Evolutionary conservation across 2,329 filamentous ascomycete species (phyloP).

Genomic region (Daldinia sp.): DNA sequence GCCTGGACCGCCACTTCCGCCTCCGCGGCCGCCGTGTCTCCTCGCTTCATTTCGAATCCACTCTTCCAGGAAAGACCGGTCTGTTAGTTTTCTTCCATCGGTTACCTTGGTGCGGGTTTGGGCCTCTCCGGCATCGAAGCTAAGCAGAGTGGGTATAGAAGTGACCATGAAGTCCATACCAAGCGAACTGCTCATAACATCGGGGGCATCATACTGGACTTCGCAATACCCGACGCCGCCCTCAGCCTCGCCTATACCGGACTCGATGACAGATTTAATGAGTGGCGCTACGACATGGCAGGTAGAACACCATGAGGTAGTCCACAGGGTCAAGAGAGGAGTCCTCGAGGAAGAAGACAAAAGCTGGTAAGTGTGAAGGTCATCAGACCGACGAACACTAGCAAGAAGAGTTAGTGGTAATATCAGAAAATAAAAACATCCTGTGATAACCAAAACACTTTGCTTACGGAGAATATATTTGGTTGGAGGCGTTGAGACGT

Average conservation of each 20-base stretch:
- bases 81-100: conserved; percentile 62
- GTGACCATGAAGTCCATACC: conserved; percentile 70
- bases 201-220: conserved; percentile 69
- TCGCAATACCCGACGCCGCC: conserved; percentile 67
- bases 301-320: conserved; percentile 68
- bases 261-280: conserved; percentile 61
- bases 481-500: not conserved
- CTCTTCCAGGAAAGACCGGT: conserved; percentile 63
- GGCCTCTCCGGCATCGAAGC: conserved; percentile 68
- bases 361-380: conserved; percentile 68
- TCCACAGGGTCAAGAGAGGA: conserved; percentile 72
- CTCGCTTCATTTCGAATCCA: conserved; percentile 66
- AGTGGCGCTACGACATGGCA: conserved; percentile 65
- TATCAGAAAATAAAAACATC: not conserved
- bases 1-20: conserved; percentile 51
- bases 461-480: conserved; percentile 8
- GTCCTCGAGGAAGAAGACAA: conserved; percentile 65
- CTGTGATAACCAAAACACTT: not conserved
- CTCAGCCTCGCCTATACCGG: conserved; percentile 65
- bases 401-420: conserved; percentile 8
- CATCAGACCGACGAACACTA: conserved; percentile 67
- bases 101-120: conserved; percentile 62
- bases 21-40: conserved; percentile 60
- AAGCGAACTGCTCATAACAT: conserved; percentile 63
- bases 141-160: conserved; percentile 68